A percentile compares a stretch with the other conserved stretches of the same genome.
These are phyloP conservation scores for Sordariomycetes sp. DNA, from an alignment of 2,329 filamentous ascomycete species.

Conservation along the genomic window DNA sequence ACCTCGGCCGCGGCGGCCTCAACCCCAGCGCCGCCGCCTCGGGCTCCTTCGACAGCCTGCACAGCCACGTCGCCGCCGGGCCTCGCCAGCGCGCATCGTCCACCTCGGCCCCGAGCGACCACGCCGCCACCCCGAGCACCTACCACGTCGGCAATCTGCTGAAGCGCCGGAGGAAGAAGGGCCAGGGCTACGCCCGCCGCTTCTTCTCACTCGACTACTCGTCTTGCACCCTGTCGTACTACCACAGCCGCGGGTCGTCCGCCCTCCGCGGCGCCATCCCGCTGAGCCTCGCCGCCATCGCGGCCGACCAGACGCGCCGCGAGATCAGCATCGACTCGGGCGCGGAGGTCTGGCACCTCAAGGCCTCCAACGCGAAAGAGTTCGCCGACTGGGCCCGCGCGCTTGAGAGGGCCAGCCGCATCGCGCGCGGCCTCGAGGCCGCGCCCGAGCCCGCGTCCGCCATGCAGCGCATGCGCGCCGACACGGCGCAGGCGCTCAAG, in stretches of 20 bases:
- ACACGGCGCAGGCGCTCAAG: constrained; percentile 8
- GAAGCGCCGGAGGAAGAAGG: constrained; percentile 85
- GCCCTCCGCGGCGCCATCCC: constrained; percentile 87
- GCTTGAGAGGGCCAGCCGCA: constrained; percentile 66
- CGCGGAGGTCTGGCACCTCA: constrained; percentile 91
- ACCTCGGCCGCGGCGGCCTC: constrained; percentile 33
- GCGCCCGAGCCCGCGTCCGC: constrained; percentile 10
- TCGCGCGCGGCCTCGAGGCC: constrained; percentile 39
- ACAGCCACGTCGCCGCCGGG: constrained; percentile 29
- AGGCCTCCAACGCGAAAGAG: constrained; percentile 68
- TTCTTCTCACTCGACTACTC: constrained; percentile 96
- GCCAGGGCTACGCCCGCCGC: constrained; percentile 81
- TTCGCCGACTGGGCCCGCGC: constrained; percentile 81
- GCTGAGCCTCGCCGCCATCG: constrained; percentile 78
- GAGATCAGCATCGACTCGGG: constrained; percentile 97
- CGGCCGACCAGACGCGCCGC: constrained; percentile 73
- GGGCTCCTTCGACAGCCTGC: constrained; percentile 48
- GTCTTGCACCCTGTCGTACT: constrained; percentile 90
- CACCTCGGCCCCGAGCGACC: constrained; percentile 38
- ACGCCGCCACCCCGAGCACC: constrained; percentile 25
- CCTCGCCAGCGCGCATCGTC: constrained; percentile 28
- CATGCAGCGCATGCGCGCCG: constrained; percentile 13
- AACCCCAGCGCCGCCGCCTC: constrained; percentile 30
- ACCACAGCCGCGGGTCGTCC: constrained; percentile 86
- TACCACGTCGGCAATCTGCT: constrained; percentile 77